These are phyloP conservation scores for Flaveria brownii DNA, from an alignment of 129 eudicot species.

Conservation along the genomic window DNA sequence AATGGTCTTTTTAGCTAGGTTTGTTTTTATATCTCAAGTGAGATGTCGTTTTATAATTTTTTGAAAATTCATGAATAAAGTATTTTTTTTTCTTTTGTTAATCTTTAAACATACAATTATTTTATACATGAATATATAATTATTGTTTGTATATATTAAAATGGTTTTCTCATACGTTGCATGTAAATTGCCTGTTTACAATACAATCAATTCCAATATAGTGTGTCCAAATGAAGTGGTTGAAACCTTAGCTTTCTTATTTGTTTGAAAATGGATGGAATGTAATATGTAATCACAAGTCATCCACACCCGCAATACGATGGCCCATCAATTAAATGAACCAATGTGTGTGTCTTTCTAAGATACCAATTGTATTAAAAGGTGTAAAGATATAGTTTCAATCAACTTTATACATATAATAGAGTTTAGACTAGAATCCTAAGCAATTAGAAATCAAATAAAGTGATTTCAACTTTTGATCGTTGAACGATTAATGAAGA, in stretches of 20 bases:
- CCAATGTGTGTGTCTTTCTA: constrained; percentile 24
- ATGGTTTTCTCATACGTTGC: not conserved
- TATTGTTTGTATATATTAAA: not conserved
- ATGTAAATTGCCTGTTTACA: not conserved
- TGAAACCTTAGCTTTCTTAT: not conserved
- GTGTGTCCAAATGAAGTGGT: constrained; percentile 23
- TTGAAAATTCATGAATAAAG: too few species aligned
- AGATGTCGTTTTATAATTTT: too few species aligned
- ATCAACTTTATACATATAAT: not conserved
- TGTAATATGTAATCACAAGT: constrained; percentile 16
- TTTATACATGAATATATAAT: not conserved
- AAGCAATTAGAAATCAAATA: not conserved
- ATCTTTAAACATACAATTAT: too few species aligned
- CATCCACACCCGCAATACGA: constrained; percentile 1
- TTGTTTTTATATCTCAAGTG: too few species aligned
- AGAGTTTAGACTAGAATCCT: not conserved
- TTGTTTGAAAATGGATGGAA: constrained; percentile 30
- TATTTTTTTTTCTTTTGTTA: too few species aligned
- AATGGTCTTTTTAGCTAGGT: too few species aligned
- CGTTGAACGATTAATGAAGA: not conserved
- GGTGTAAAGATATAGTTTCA: constrained; percentile 3
- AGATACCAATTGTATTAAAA: constrained; percentile 6
- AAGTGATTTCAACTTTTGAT: too few species aligned
- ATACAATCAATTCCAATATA: not conserved
- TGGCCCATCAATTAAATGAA: constrained; percentile 28